Percentiles rank a stretch among this genome's conserved stretches.
These are phyloP conservation scores for Diplodia corticola DNA, from an alignment of 2,329 filamentous ascomycete genomes.

Conservation along the genomic window DNA sequence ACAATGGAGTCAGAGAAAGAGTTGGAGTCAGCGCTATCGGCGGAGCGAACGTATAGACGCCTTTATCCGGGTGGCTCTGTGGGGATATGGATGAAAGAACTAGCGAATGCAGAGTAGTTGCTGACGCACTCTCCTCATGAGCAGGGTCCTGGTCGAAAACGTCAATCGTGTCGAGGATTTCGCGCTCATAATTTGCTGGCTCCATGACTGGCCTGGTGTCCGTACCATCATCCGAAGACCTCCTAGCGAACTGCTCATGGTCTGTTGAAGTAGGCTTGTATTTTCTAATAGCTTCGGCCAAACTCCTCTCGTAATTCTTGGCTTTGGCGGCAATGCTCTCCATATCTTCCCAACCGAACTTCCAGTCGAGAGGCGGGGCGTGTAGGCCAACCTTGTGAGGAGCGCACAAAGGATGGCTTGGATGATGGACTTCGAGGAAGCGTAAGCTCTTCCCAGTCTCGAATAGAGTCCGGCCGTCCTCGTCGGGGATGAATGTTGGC, in stretches of 20 bases:
- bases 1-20: conserved; percentile 73
- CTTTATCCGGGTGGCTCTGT: neutral
- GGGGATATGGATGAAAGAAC: conserved; percentile 16
- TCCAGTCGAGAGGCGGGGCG: conserved; percentile 65
- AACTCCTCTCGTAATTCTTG: conserved; percentile 50
- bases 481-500: conserved; percentile 69
- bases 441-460: conserved; percentile 76
- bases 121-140: neutral
- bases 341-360: conserved; percentile 71
- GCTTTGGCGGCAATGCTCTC: conserved; percentile 63
- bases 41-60: conserved; percentile 46
- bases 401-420: conserved; percentile 66
- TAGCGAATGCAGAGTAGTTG: conserved; percentile 20
- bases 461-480: conserved; percentile 72
- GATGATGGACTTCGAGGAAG: conserved; percentile 69
- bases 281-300: conserved; percentile 35
- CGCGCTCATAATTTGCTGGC: conserved; percentile 16
- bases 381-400: conserved; percentile 50
- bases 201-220: conserved; percentile 2
- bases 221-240: conserved; percentile 28
- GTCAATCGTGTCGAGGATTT: conserved; percentile 8
- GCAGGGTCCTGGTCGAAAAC: conserved; percentile 14
- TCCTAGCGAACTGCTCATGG: neutral
- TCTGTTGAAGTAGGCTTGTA: conserved; percentile 24
- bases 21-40: conserved; percentile 60